phyloP scores from a whole-genome alignment of 768 basidiomycete genomes.

The Pholiota molesta region DNA sequence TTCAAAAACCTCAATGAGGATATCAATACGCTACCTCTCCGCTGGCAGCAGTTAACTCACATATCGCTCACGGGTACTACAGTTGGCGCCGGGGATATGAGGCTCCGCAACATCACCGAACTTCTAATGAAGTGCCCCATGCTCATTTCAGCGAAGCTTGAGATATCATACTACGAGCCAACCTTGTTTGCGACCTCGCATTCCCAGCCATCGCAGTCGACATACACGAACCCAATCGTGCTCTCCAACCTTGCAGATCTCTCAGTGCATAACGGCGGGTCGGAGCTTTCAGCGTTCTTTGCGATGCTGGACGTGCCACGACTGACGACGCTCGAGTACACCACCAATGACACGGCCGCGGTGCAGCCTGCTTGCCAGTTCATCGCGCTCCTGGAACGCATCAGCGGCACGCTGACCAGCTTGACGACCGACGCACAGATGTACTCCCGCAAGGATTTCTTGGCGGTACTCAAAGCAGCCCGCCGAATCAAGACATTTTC shows the following conservation, averaged over 20 bases:
- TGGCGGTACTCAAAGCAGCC: not conserved
- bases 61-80: not conserved
- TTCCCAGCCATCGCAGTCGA: not conserved
- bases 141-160: not conserved
- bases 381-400: not conserved
- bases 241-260: not conserved
- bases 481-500: not conserved
- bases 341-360: too few species aligned
- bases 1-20: not conserved
- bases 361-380: not conserved
- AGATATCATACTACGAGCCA: not conserved
- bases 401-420: not conserved
- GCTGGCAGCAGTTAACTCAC: not conserved
- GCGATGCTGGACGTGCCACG: not conserved
- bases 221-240: not conserved
- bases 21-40: not conserved
- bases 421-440: not conserved
- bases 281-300: not conserved
- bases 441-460: not conserved
- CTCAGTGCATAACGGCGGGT: not conserved
- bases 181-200: not conserved
- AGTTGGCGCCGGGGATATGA: not conserved
- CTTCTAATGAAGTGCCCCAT: not conserved
- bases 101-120: not conserved
- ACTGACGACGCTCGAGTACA: not conserved